phyloP scores from a whole-genome alignment of 164 flowering plant genomes.

The Dillenia suffruticosa region DNA sequence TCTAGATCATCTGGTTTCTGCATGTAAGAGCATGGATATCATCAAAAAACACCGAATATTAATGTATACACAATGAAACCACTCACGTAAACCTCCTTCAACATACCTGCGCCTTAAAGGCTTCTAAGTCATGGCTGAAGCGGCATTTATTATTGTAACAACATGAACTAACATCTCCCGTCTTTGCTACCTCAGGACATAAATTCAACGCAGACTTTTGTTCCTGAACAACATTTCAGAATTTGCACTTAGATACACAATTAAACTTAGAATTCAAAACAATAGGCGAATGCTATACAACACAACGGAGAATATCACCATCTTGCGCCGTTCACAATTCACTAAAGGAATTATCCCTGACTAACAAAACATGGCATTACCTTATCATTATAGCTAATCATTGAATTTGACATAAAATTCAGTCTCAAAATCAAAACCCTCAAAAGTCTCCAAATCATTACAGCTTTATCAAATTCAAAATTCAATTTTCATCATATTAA shows the following conservation, averaged over 20 bases:
- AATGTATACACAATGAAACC: not conserved
- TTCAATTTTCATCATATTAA: too few relatives aligned
- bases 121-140: conserved; percentile 88
- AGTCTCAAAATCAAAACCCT: too few relatives aligned
- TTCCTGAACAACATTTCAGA: conserved; percentile 34
- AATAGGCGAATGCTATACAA: too few relatives aligned
- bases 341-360: too few relatives aligned
- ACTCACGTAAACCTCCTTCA: not conserved
- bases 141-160: conserved; percentile 62
- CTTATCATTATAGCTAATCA: too few relatives aligned
- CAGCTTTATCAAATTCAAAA: too few relatives aligned
- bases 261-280: too few relatives aligned
- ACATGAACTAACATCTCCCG: conserved; percentile 61
- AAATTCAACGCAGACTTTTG: conserved; percentile 55
- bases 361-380: too few relatives aligned
- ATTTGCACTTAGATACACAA: not conserved
- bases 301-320: too few relatives aligned
- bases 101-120: conserved; percentile 63
- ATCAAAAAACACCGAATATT: not conserved
- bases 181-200: conserved; percentile 77
- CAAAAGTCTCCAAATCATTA: too few relatives aligned
- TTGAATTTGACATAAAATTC: too few relatives aligned
- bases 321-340: too few relatives aligned
- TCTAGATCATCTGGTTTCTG: conserved; percentile 85
- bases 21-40: conserved; percentile 9